Evolutionary conservation across 2,329 filamentous ascomycete genomes (phyloP), one percentile per base, ranked within the genome.

Genomic region (Hypoxylon sp.): DNA sequence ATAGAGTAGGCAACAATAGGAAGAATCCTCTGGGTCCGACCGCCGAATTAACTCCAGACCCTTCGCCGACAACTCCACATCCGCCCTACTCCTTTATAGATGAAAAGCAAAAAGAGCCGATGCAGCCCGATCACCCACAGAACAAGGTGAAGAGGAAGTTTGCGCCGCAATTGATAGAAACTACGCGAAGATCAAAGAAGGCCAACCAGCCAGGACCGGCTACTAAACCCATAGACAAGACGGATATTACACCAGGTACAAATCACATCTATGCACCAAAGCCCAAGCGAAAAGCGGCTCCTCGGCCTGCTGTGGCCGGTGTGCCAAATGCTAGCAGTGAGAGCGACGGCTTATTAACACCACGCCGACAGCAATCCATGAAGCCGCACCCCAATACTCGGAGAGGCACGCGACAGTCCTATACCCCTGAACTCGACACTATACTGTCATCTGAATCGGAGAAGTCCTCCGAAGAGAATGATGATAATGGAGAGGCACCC

Each of bases 81-180:
- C 81, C 84, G 52, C 72, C 76, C 26, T 59, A 61, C 9, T 63
- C 67, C 17, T 35, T 64, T 64, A 59, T 67, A 58, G 53, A 67
- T 29, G 54, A 69, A 65, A 59, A 50, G 48, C 46, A 54, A 42
- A 51, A 64, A 70, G 76, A 77, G 73, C 76, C 75, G 63, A 47
- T 44, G 9, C 55, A 60, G 26, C 24, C 44, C 5, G 54, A 61
- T 47, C 73, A 77, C 13, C 55, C 67, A 47, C 74, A 73, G 46
- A 74, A 71, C 29, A 78, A 75, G 53, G 76, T 77, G 42, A 81
- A 80, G 73, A 84, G 85, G 70, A 82, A 82, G 66, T 97, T 97
- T 78, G 87, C 90, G 31, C 94, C 94, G 11, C 91, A 95, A 75
- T 84, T 97, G 61, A 90, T 97, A 69, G 93, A 95, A 79, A 94